These are phyloP conservation scores for Moesziomyces sp. DNA, from an alignment of 1,284 basidiomycete species.

Conservation along the genomic window DNA sequence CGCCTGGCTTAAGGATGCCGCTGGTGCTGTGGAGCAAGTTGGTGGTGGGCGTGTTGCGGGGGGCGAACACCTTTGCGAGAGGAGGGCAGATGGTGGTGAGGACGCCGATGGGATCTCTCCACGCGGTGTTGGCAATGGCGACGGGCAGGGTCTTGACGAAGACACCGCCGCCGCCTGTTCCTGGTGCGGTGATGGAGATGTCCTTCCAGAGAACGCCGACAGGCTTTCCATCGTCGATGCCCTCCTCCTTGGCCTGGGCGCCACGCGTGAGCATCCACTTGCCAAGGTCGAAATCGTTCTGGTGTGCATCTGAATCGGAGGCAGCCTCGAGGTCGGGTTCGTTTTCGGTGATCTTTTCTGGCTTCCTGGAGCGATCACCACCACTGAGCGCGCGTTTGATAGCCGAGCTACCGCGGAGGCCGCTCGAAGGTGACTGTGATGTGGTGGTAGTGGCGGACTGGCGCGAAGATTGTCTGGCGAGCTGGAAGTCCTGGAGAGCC, in stretches of 20 bases:
- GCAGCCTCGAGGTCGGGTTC: slow-evolving; percentile 20
- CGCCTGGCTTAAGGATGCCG: slow-evolving; percentile 55
- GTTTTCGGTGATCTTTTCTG: slow-evolving; percentile 18
- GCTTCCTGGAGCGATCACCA: slow-evolving; percentile 10
- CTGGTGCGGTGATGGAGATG: slow-evolving; percentile 48
- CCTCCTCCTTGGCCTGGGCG: slow-evolving; percentile 39
- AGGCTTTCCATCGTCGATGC: slow-evolving; percentile 51
- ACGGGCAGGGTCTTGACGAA: slow-evolving; percentile 59
- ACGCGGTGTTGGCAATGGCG: slow-evolving; percentile 55
- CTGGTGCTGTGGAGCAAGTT: slow-evolving; percentile 37
- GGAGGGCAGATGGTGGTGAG: slow-evolving; percentile 46
- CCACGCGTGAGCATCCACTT: slow-evolving; percentile 49
- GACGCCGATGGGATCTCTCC: slow-evolving; percentile 51
- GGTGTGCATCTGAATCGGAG: slow-evolving; percentile 3
- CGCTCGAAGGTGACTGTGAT: slow-evolving; percentile 9
- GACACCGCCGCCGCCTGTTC: slow-evolving; percentile 46
- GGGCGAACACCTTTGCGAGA: slow-evolving; percentile 29
- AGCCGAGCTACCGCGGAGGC: slow-evolving; percentile 9
- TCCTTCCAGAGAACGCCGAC: slow-evolving; percentile 58
- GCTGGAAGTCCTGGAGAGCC: slow-evolving; percentile 44
- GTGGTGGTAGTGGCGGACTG: slow-evolving; percentile 3
- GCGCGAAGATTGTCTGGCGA: slow-evolving; percentile 32
- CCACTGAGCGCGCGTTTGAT: slow-evolving; percentile 27
- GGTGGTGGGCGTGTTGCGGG: slow-evolving; percentile 32
- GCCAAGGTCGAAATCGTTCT: slow-evolving; percentile 50